phyloP scores from a whole-genome alignment of 2,329 filamentous ascomycete genomes.

The Colletotrichum liaoningense region DNA sequence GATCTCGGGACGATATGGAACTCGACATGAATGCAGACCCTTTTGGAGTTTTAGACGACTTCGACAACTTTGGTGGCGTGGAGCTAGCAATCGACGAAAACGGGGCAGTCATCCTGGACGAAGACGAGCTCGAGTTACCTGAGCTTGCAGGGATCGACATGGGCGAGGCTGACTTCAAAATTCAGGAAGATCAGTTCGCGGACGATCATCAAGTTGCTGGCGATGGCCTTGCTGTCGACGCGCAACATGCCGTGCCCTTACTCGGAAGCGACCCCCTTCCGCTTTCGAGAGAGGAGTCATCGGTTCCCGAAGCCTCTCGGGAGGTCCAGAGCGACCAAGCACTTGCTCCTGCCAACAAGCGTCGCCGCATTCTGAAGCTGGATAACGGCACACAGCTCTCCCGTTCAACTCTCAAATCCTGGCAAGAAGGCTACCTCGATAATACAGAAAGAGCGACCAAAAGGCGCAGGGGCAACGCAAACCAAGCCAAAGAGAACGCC shows the following conservation, averaged over 20 bases:
- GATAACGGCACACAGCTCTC: conserved; percentile 2
- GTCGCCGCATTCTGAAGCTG: not conserved
- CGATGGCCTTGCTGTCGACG: not conserved
- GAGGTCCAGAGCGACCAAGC: not conserved
- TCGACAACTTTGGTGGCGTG: conserved; percentile 52
- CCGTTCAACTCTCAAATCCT: conserved; percentile 38
- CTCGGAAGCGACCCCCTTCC: not conserved
- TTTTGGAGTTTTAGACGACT: conserved; percentile 51
- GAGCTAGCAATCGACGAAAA: conserved; percentile 63
- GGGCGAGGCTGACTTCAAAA: conserved; percentile 24
- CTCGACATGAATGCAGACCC: conserved; percentile 40
- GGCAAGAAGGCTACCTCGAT: conserved; percentile 55
- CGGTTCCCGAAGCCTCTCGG: not conserved
- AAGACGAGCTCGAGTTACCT: conserved; percentile 58
- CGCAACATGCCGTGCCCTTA: not conserved
- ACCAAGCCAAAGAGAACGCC: conserved; percentile 56
- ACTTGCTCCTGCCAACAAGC: not conserved
- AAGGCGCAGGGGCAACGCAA: conserved; percentile 38
- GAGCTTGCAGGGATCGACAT: conserved; percentile 43
- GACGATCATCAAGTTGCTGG: not conserved
- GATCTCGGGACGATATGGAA: conserved; percentile 4
- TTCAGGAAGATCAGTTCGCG: conserved; percentile 21
- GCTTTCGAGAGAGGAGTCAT: not conserved
- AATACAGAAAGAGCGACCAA: conserved; percentile 44
- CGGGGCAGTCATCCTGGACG: conserved; percentile 58